phyloP scores from a whole-genome alignment of 169 alveolate genomes.

The Babesia gibsoni region DNA sequence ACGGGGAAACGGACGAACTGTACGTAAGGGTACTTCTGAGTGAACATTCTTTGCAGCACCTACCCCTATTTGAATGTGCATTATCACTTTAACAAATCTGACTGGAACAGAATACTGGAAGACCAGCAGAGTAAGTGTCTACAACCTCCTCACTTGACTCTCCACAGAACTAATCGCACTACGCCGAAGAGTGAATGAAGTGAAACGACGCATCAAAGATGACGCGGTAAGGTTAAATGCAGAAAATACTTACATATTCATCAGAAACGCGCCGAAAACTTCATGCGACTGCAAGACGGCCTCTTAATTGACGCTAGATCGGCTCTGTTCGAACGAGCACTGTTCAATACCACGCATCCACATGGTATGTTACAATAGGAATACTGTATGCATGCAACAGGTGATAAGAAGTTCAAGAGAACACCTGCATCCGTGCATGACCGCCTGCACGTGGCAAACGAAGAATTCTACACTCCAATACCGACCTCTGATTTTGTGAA shows the following conservation, averaged over 20 bases:
- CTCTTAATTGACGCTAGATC: conserved; percentile 60
- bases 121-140: conserved; percentile 30
- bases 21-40: not conserved
- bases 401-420: conserved; percentile 8
- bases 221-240: conserved; percentile 18
- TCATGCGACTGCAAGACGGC: conserved; percentile 32
- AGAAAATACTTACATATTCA: not conserved
- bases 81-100: conserved; percentile 50
- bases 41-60: conserved; percentile 7
- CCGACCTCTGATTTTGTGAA: conserved; percentile 22
- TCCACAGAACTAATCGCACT: conserved; percentile 30
- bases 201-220: conserved; percentile 2
- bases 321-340: conserved; percentile 49
- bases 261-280: conserved; percentile 34
- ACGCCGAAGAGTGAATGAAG: conserved; percentile 21
- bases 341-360: conserved; percentile 27
- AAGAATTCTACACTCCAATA: conserved; percentile 15
- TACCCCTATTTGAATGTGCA: conserved; percentile 64
- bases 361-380: not conserved
- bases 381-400: not conserved
- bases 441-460: conserved; percentile 9
- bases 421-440: conserved; percentile 24
- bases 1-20: conserved; percentile 11
- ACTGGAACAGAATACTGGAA: conserved; percentile 53
- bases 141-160: not conserved